Percentiles rank a stretch among this genome's conserved stretches.
Evolutionary conservation across 495 filamentous ascomycete genomes (phyloP).

Genomic region (Aspergillus nidulans): DNA sequence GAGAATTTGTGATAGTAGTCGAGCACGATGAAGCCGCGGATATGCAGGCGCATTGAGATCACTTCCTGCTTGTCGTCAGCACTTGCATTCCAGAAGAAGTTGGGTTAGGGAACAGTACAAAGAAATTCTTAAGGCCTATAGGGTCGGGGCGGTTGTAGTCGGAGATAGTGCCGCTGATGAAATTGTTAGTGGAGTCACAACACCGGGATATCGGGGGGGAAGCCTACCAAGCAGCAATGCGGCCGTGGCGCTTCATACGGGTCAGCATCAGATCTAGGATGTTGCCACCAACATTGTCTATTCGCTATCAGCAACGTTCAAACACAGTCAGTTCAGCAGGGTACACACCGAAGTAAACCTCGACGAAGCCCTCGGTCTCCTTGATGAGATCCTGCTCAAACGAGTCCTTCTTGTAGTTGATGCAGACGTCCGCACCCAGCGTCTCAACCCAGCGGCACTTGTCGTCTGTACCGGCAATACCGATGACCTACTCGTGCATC

Average conservation of each 20-base stretch:
- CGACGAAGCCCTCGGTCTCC: conserved; percentile 59
- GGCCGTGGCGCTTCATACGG: conserved; percentile 49
- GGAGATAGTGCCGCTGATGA: conserved; percentile 41
- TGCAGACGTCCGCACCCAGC: conserved; percentile 59
- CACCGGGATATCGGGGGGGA: background rate
- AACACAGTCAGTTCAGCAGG: background rate
- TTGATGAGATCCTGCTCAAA: conserved; percentile 55
- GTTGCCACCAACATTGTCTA: conserved; percentile 66
- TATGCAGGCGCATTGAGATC: conserved; percentile 44
- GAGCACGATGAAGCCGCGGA: conserved; percentile 60
- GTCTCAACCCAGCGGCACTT: conserved; percentile 61
- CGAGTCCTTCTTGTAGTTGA: conserved; percentile 60
- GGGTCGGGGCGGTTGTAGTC: conserved; percentile 41
- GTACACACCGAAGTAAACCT: conserved; percentile 52
- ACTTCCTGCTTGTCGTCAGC: conserved; percentile 28
- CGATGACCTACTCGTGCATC: conserved; percentile 31
- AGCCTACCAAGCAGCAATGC: conserved; percentile 54
- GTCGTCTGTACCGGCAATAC: conserved; percentile 61
- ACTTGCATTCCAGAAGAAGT: background rate
- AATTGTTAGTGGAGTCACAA: background rate
- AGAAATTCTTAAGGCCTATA: conserved; percentile 45
- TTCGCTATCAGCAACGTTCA: background rate
- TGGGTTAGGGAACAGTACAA: conserved; percentile 11
- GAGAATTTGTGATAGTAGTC: conserved; percentile 44
- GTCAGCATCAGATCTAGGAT: conserved; percentile 59